Base-by-base conservation (phyloP, 208 protist genomes). In the Perkinsela sp. region DNA sequence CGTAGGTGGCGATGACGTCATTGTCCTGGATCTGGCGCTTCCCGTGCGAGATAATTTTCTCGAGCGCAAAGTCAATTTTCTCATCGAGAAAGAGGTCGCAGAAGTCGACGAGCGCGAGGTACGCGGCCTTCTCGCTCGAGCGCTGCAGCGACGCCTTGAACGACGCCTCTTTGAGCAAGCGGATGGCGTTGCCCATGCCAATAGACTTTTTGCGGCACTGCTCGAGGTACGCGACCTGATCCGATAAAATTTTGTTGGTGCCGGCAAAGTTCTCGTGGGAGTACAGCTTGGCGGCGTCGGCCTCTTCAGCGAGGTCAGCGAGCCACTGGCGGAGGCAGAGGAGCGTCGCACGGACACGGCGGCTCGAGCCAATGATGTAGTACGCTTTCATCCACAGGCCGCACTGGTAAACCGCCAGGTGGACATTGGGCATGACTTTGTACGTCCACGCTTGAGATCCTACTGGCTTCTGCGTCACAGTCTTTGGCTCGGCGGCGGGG, bases 1-100 rank as follows among this genome's bases (percentile, higher is more conserved):
- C 82, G 67, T 83, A 83, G 0, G 79, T 82, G 16, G 92, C 67
- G 31, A 93, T 76, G 0, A 88, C 77, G 70, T 93, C 88, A 32
- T 83, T 81, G 31, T 89, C 67, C 0, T 74, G 67, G 32, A 91
- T 85, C 31, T 81, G 79, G 30, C 68, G 40, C 1, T 69, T 69
- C 31, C 72, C 31, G 67, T 70, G 22, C 13, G 6, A 6, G 40
- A 22, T n/a, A 22, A 57, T 57, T 57, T 57, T 57, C 40, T 57
- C 40, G 6, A 57, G 13, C 40, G 40, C 40, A 57, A 57, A 57
- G 40, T 57, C 40, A 22, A 57, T 57, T 57, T 57, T 57, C 40
- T 57, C 40, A 57, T 22, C 22, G 13, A 6, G 40, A 22, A 57
- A 57, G 40, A 57, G 40, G 22, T 57, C 40, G 6, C 13, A n/a